phyloP scores from a whole-genome alignment of 225 moss, liverwort and hornwort species.

The Lunularia cruciata region DNA sequence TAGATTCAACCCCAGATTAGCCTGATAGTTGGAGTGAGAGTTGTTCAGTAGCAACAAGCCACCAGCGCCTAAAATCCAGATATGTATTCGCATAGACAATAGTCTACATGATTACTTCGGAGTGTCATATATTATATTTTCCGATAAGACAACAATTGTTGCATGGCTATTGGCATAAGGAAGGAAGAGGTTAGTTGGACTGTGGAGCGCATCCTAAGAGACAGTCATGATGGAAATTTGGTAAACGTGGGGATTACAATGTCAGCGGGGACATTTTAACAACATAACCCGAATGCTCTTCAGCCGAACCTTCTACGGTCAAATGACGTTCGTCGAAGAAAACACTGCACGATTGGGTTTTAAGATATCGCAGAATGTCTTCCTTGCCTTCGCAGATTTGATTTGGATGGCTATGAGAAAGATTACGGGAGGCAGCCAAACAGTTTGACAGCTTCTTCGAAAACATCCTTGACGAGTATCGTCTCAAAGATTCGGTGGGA shows the following conservation, averaged over 20 bases:
- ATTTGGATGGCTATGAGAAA: conserved; percentile 9
- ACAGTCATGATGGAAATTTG: conserved; percentile 29
- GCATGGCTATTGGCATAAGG: too few relatives aligned
- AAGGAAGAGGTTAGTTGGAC: conserved; percentile 37
- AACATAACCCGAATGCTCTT: conserved; percentile 8
- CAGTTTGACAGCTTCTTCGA: neutral
- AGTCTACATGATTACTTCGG: too few relatives aligned
- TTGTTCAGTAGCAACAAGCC: too few relatives aligned
- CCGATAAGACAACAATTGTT: too few relatives aligned
- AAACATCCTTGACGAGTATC: neutral
- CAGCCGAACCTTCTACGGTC: neutral
- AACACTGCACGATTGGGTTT: too few relatives aligned
- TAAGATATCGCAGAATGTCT: neutral
- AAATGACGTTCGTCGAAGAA: neutral
- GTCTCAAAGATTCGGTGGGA: neutral
- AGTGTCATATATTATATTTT: too few relatives aligned
- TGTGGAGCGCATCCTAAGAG: conserved; percentile 46
- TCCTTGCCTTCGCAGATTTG: conserved; percentile 3
- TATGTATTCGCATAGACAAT: too few relatives aligned
- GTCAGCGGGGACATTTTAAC: conserved; percentile 4
- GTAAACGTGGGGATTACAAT: conserved; percentile 41
- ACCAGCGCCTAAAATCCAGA: too few relatives aligned
- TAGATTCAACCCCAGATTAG: too few relatives aligned
- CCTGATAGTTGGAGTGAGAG: too few relatives aligned
- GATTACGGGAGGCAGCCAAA: neutral